These are phyloP conservation scores for Exserohilum rostratum DNA, from an alignment of 2,329 filamentous ascomycete species.

Conservation along the genomic window DNA sequence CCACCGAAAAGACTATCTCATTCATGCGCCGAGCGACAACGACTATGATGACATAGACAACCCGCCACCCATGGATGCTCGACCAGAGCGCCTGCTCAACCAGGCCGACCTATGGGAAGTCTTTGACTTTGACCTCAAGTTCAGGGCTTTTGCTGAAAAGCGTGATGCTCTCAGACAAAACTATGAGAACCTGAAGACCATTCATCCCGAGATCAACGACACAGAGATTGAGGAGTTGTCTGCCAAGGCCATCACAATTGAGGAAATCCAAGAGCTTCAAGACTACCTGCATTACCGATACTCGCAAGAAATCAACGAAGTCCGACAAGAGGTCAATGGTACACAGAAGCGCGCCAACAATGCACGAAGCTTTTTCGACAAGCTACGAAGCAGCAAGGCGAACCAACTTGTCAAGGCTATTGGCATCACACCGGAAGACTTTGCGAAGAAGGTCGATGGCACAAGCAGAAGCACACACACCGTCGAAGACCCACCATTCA, in stretches of 20 bases:
- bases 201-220: slow-evolving; percentile 68
- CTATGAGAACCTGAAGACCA: slow-evolving; percentile 72
- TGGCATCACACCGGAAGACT: slow-evolving; percentile 84
- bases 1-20: slow-evolving; percentile 96
- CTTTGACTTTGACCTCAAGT: slow-evolving; percentile 93
- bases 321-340: slow-evolving; percentile 69
- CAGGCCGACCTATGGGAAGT: slow-evolving; percentile 96
- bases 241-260: slow-evolving; percentile 80
- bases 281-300: slow-evolving; percentile 98
- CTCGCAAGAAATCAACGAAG: slow-evolving; percentile 79
- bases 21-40: slow-evolving; percentile 75
- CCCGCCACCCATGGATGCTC: slow-evolving; percentile 73
- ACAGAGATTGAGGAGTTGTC: slow-evolving; percentile 81
- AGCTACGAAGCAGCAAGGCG: slow-evolving; percentile 78
- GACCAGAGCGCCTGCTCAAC: slow-evolving; percentile 84
- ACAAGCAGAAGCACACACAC: slow-evolving; percentile 68
- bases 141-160: slow-evolving; percentile 90
- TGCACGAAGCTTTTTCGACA: slow-evolving; percentile 80
- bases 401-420: slow-evolving; percentile 86
- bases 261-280: slow-evolving; percentile 94
- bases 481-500: slow-evolving; percentile 80
- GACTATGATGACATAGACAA: slow-evolving; percentile 69
- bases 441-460: slow-evolving; percentile 84
- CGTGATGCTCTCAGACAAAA: slow-evolving; percentile 82
- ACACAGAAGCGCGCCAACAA: slow-evolving; percentile 82